These are phyloP conservation scores for Termitomyces sp. DNA, from an alignment of 768 basidiomycete genomes.

Conservation along the genomic window DNA sequence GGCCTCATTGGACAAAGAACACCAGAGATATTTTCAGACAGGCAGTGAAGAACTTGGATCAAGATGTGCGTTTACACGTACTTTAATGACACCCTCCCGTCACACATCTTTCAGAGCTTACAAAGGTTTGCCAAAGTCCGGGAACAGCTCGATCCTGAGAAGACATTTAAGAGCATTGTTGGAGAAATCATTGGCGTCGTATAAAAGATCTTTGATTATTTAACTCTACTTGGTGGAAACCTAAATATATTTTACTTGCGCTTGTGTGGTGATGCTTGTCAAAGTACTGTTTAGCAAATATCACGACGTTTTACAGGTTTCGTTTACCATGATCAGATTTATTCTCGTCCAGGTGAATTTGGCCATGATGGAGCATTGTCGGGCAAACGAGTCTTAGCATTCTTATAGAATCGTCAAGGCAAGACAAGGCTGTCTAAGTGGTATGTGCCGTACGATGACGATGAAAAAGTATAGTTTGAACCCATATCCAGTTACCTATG, in stretches of 20 bases:
- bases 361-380: neutral
- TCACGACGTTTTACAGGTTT: neutral
- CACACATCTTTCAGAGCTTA: constrained; percentile 16
- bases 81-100: neutral
- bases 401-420: constrained; percentile 86
- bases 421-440: constrained; percentile 97
- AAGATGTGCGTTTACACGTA: constrained; percentile 19
- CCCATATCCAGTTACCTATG: neutral
- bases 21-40: constrained; percentile 23
- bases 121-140: constrained; percentile 25
- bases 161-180: constrained; percentile 28
- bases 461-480: constrained; percentile 74
- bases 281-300: constrained; percentile 10
- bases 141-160: constrained; percentile 25
- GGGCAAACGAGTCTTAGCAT: neutral
- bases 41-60: constrained; percentile 26
- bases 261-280: constrained; percentile 12
- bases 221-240: no score
- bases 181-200: constrained; percentile 32
- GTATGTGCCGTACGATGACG: constrained; percentile 99
- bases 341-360: constrained; percentile 88
- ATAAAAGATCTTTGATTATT: neutral
- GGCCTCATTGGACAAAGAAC: constrained; percentile 33
- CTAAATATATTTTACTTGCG: neutral
- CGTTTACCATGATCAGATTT: constrained; percentile 81